These are phyloP conservation scores for Cadophora gregata DNA, from an alignment of 2,329 filamentous ascomycete species.

Conservation along the genomic window DNA sequence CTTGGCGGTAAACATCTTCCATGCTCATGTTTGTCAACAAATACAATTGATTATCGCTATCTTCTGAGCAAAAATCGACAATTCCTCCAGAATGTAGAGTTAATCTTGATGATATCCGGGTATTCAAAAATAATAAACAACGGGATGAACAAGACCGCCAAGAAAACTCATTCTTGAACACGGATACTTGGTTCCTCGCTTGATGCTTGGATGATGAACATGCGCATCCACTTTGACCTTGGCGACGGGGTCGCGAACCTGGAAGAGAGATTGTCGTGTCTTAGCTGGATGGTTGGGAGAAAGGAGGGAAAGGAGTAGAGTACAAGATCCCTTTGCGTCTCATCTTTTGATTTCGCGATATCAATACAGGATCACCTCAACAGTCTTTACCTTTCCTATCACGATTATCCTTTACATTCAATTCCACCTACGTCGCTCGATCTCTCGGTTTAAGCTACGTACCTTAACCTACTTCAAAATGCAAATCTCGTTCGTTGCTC, in stretches of 20 bases:
- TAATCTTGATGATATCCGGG: background rate
- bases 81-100: too few relatives aligned
- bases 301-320: background rate
- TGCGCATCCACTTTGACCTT: constrained; percentile 4
- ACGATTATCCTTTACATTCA: background rate
- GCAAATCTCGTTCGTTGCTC: constrained; percentile 9
- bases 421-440: background rate
- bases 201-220: constrained; percentile 7
- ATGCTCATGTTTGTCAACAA: background rate
- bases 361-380: background rate
- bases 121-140: background rate
- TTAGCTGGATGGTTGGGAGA: background rate
- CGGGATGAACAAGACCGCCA: background rate
- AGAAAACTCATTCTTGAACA: constrained; percentile 3
- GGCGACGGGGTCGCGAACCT: constrained; percentile 4
- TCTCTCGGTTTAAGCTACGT: background rate
- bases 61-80: background rate
- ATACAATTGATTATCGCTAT: background rate
- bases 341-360: background rate
- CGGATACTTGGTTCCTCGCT: constrained; percentile 11
- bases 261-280: constrained; percentile 8
- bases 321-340: constrained; percentile 10
- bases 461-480: background rate
- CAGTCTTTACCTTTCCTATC: constrained; percentile 8
- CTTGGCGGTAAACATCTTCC: background rate